phyloP scores from a whole-genome alignment of 768 basidiomycete genomes.

The Chalciporus pseudorubinellus region DNA sequence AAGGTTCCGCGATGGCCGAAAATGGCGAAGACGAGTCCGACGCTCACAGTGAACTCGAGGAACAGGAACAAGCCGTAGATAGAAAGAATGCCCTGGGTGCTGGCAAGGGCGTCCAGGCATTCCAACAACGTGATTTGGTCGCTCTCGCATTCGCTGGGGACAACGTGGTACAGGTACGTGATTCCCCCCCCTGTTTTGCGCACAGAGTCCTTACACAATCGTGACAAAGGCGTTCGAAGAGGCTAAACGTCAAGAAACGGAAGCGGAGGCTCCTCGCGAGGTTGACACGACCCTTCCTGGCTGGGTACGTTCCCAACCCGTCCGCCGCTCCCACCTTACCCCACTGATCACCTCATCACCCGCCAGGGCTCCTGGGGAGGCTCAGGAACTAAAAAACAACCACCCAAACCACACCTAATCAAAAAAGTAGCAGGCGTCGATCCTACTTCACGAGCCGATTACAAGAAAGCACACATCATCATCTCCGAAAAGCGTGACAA shows the following conservation, averaged over 20 bases:
- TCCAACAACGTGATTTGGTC: slow-evolving; percentile 90
- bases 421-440: slow-evolving; percentile 83
- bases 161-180: slow-evolving; percentile 82
- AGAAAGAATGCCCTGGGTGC: slow-evolving; percentile 42
- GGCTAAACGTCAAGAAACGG: slow-evolving; percentile 77
- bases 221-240: slow-evolving; percentile 87
- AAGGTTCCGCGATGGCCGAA: not conserved
- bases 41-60: slow-evolving; percentile 64
- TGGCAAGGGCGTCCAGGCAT: slow-evolving; percentile 52
- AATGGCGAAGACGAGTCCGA: slow-evolving; percentile 46
- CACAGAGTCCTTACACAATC: not conserved
- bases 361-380: slow-evolving; percentile 91
- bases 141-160: slow-evolving; percentile 96
- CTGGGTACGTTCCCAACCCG: slow-evolving; percentile 65
- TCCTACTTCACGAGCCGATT: slow-evolving; percentile 78
- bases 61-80: slow-evolving; percentile 55
- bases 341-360: not conserved
- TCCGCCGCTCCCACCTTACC: not conserved
- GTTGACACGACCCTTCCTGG: slow-evolving; percentile 91
- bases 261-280: slow-evolving; percentile 81
- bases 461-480: slow-evolving; percentile 83
- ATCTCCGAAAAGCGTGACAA: slow-evolving; percentile 95
- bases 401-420: slow-evolving; percentile 68
- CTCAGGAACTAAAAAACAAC: slow-evolving; percentile 56
- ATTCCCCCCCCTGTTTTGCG: too few relatives aligned